Percentiles rank a stretch among this genome's conserved stretches.
Evolutionary conservation across 1,284 basidiomycete species (phyloP).

Genomic region (Marasmius oreades): DNA sequence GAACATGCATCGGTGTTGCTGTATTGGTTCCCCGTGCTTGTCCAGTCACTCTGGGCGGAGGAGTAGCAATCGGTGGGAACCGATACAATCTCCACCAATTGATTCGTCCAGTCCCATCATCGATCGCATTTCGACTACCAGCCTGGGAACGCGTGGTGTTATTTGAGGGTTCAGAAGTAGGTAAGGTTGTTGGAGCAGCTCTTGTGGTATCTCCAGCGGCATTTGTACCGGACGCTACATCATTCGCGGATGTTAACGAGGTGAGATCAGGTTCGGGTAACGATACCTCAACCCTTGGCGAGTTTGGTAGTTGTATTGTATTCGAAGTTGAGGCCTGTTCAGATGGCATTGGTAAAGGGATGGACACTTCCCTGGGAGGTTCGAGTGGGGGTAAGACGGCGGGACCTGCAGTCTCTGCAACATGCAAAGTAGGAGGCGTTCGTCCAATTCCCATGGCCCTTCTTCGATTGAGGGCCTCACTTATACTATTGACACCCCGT

Average conservation of each 20-base stretch:
- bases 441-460: neutral
- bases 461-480: neutral
- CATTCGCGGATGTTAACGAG: neutral
- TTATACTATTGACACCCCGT: neutral
- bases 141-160: neutral
- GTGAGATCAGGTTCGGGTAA: neutral
- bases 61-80: slow-evolving; percentile 61
- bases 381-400: neutral
- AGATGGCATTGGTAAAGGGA: too few relatives aligned
- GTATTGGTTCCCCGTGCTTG: slow-evolving; percentile 9
- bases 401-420: neutral
- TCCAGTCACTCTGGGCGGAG: slow-evolving; percentile 16
- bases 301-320: too few relatives aligned
- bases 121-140: neutral
- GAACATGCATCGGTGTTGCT: neutral
- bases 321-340: too few relatives aligned
- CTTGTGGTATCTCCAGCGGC: neutral
- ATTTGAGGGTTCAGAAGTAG: neutral
- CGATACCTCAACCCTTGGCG: too few relatives aligned
- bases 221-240: too few relatives aligned
- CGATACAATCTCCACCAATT: slow-evolving; percentile 81
- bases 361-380: too few relatives aligned
- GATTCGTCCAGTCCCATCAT: slow-evolving; percentile 41
- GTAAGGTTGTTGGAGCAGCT: neutral
- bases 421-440: neutral